Conservation (phyloP, 2,329 filamentous ascomycete species). For the Hypoxylon sp. region DNA sequence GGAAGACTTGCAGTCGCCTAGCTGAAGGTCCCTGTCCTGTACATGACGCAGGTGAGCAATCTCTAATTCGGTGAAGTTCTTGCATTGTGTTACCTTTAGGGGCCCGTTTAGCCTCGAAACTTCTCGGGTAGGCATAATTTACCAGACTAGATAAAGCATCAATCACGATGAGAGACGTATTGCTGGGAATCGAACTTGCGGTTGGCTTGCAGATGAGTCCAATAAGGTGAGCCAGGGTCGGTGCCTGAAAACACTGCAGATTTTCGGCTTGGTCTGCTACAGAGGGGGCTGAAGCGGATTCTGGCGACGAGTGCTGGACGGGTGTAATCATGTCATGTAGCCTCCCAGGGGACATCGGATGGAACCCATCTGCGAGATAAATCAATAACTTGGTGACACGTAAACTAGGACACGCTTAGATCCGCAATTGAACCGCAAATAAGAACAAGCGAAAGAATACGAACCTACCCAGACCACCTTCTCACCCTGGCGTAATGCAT, state of each 20-base stretch:
- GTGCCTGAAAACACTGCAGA: conserved; percentile 64
- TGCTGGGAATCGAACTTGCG: conserved; percentile 68
- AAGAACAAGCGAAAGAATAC: conserved; percentile 24
- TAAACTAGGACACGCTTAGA: conserved; percentile 15
- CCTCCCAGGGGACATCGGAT: conserved; percentile 55
- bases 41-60: conserved; percentile 14
- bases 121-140: conserved; percentile 79
- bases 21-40: conserved; percentile 51
- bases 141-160: conserved; percentile 83
- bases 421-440: conserved; percentile 19
- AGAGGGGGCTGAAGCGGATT: conserved; percentile 17
- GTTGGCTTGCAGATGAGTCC: conserved; percentile 79
- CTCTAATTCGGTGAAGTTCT: conserved; percentile 9
- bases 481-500: conserved; percentile 69
- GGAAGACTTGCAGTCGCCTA: conserved; percentile 64
- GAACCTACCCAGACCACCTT: conserved; percentile 84
- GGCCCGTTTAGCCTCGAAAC: conserved; percentile 54
- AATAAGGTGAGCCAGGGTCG: conserved; percentile 77
- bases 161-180: conserved; percentile 77
- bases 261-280: conserved; percentile 42
- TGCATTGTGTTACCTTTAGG: conserved; percentile 57
- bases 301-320: conserved; percentile 16
- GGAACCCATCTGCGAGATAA: conserved; percentile 57
- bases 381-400: conserved; percentile 29
- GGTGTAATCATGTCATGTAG: conserved; percentile 49